Evolutionary conservation across 352 stramenopile species (phyloP), one percentile per base, ranked within the genome.

Genomic region (Globisporangium sylvaticum): DNA sequence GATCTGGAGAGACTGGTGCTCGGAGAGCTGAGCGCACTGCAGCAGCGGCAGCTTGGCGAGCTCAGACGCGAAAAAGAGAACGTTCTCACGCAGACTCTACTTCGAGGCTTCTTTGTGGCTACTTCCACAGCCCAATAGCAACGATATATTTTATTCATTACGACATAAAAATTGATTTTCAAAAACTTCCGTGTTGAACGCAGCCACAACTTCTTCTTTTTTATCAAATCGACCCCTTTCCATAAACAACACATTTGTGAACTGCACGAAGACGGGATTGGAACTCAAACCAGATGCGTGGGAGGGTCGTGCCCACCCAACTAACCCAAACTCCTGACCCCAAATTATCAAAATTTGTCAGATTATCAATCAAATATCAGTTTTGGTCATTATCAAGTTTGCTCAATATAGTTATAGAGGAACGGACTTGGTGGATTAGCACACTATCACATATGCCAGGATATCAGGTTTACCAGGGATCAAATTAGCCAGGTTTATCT

Each of bases 211-310:
- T n/a, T n/a, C n/a, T n/a, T 34, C 34, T 32, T 20, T 34, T 34
- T 57, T 31, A 34, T 10, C 1, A 22, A 22, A 37, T 57, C 50
- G 50, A 34, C n/a, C 29, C 31, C 9, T 62, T 62, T 50, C 31
- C 31, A 62, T 50, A 50, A 62, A 46, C 29, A 29, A 62, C 2
- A 62, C 56, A 22, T 50, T 62, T 62, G 56, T 50, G 56, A 57
- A 54, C 50, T 57, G 50, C 50, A 57, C 50, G 24, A 57, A 57
- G 50, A 12, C 50, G 50, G 24, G 50, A 57, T 57, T 57, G 34
- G 29, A 62, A 62, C 37, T 29, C 56, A 62, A 22, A 62, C 14
- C 37, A 27, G 56, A 29, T 62, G 12, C 56, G 37, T 44, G 18
- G 56, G 50, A 57, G 50, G 50, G 50, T 57, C 24, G 24, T 2